Percentiles rank a stretch among this genome's conserved stretches.
These are phyloP conservation scores for Termitomyces sp. DNA, from an alignment of 768 basidiomycete genomes.

Conservation along the genomic window DNA sequence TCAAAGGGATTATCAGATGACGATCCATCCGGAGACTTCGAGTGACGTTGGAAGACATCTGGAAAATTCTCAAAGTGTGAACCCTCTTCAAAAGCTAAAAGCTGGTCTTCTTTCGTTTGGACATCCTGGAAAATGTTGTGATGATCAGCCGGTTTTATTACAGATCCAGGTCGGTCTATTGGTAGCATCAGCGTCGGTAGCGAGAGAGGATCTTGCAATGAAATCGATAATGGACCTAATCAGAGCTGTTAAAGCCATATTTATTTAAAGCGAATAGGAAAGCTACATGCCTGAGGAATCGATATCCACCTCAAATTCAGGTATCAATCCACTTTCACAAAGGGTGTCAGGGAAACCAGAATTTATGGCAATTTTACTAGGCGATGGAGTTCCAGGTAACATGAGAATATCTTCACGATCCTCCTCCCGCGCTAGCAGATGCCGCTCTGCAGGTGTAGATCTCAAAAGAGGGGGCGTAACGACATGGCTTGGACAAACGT, in stretches of 20 bases:
- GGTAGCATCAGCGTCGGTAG: not conserved
- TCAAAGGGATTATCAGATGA: not conserved
- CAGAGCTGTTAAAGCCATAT: not conserved
- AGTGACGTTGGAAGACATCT: not conserved
- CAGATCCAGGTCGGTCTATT: not conserved
- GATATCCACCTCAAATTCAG: conserved; percentile 24
- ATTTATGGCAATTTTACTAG: conserved; percentile 23
- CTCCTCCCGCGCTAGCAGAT: conserved; percentile 23
- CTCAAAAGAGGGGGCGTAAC: conserved; percentile 32
- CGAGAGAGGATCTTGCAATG: conserved; percentile 3
- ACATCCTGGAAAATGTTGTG: not conserved
- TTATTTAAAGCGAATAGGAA: not conserved
- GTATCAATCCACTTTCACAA: conserved; percentile 24
- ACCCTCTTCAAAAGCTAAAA: not conserved
- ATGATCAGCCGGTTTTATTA: not conserved
- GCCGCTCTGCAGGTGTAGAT: conserved; percentile 29
- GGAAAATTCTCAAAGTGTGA: not conserved
- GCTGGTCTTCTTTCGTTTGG: not conserved
- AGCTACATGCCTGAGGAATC: conserved; percentile 13
- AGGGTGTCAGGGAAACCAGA: not conserved
- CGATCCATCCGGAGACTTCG: not conserved
- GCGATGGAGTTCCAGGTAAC: conserved; percentile 33
- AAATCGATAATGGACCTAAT: conserved; percentile 3
- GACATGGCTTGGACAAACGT: conserved; percentile 4
- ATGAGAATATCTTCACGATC: conserved; percentile 23